A percentile compares a stretch with the other conserved stretches of the same genome.
Evolutionary conservation across 2,329 filamentous ascomycete genomes (phyloP).

Genomic region (Lachnellula subtilissima): DNA sequence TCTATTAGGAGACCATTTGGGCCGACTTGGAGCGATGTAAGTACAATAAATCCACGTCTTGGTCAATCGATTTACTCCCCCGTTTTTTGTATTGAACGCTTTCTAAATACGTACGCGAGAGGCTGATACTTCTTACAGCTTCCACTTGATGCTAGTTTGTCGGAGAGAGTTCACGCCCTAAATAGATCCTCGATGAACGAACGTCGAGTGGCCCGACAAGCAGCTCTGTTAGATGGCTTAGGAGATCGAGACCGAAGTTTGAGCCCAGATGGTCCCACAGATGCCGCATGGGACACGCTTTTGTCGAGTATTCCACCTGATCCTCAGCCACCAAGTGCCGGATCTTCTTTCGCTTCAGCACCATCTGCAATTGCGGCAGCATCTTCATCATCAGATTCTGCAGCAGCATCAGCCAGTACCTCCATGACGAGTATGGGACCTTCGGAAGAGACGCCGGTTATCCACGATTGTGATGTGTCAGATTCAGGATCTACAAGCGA

Average conservation of each 20-base stretch:
- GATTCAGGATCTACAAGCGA: slow-evolving; percentile 24
- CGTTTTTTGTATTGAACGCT: too few relatives aligned
- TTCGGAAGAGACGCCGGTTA: slow-evolving; percentile 10
- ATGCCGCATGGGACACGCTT: slow-evolving; percentile 71
- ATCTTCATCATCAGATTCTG: slow-evolving; percentile 21
- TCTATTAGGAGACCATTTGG: neutral
- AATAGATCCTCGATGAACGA: slow-evolving; percentile 14
- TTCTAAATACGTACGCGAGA: neutral
- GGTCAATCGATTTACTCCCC: neutral
- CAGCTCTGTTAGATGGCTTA: slow-evolving; percentile 58
- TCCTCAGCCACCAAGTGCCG: slow-evolving; percentile 70
- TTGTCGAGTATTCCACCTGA: slow-evolving; percentile 77
- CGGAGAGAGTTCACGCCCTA: slow-evolving; percentile 15
- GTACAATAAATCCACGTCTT: too few relatives aligned
- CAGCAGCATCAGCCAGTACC: slow-evolving; percentile 22
- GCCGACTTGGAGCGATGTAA: neutral
- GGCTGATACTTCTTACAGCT: neutral
- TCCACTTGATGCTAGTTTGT: slow-evolving; percentile 6
- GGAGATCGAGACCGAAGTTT: slow-evolving; percentile 80
- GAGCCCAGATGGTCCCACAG: slow-evolving; percentile 55
- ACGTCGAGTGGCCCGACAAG: slow-evolving; percentile 4
- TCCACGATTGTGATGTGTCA: slow-evolving; percentile 28
- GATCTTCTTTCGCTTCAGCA: slow-evolving; percentile 65
- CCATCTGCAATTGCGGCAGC: slow-evolving; percentile 25
- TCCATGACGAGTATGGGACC: slow-evolving; percentile 26